A percentile compares a stretch with the other conserved stretches of the same genome.
These are phyloP conservation scores for Penicillium simplicissimum DNA, from an alignment of 495 filamentous ascomycete genomes.

Conservation along the genomic window DNA sequence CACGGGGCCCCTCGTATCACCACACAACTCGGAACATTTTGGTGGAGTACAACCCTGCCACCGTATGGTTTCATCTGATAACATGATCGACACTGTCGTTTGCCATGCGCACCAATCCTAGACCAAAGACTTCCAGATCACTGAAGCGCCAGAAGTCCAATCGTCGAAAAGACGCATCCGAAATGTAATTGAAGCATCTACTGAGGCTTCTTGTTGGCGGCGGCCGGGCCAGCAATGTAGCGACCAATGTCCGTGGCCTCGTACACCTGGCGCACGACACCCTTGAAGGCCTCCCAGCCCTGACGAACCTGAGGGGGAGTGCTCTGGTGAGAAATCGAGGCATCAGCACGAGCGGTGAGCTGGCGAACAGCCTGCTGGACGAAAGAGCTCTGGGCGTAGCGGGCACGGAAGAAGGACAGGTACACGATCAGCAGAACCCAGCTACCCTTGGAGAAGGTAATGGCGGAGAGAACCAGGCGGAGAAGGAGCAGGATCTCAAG, in stretches of 20 bases:
- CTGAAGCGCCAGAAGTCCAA: not conserved
- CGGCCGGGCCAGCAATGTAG: constrained; percentile 58
- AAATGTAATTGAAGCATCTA: constrained; percentile 27
- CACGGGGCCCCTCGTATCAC: not conserved
- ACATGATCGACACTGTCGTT: not conserved
- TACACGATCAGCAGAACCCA: constrained; percentile 87
- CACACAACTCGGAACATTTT: not conserved
- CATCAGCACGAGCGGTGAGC: constrained; percentile 74
- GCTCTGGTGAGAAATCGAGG: constrained; percentile 78
- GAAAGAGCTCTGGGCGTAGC: constrained; percentile 88
- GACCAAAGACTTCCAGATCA: not conserved
- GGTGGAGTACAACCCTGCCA: not conserved
- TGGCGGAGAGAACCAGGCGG: constrained; percentile 73
- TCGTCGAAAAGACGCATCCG: not conserved
- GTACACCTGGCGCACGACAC: constrained; percentile 65
- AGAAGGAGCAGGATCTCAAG: constrained; percentile 81
- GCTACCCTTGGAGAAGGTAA: constrained; percentile 85
- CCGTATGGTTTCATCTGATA: constrained; percentile 3
- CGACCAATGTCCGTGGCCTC: constrained; percentile 75
- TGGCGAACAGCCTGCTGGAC: constrained; percentile 78
- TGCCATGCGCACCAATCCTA: not conserved
- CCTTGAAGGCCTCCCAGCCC: constrained; percentile 83
- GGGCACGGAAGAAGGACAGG: constrained; percentile 86
- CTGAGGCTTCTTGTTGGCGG: constrained; percentile 57
- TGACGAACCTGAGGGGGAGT: constrained; percentile 82